Conservation (phyloP, 345 rosid species). For the Atalantia buxifolia region DNA sequence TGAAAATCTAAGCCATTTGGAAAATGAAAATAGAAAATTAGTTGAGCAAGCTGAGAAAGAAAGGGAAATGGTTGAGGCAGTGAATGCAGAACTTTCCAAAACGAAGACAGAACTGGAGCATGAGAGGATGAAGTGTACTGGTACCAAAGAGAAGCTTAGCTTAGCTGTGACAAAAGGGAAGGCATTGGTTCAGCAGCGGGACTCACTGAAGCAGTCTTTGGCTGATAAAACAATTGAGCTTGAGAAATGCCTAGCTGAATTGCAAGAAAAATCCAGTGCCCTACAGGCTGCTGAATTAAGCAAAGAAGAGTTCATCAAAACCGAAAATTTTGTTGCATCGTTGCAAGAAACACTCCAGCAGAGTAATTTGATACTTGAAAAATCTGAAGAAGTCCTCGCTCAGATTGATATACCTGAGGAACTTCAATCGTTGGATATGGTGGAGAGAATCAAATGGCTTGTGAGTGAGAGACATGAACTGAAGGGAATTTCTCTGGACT, state of each 20-base stretch:
- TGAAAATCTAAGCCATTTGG: conserved; percentile 45
- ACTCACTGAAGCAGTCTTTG: conserved; percentile 70
- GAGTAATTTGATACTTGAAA: conserved; percentile 50
- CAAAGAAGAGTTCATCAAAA: conserved; percentile 56
- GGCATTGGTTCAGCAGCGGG: conserved; percentile 91
- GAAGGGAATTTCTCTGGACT: conserved; percentile 41
- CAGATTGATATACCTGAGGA: conserved; percentile 49
- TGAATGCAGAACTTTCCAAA: conserved; percentile 47
- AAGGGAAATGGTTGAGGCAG: conserved; percentile 38
- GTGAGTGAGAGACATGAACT: conserved; percentile 60
- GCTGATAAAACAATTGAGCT: conserved; percentile 70
- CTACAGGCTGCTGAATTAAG: conserved; percentile 50
- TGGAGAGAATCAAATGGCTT: conserved; percentile 63
- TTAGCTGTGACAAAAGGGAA: conserved; percentile 97
- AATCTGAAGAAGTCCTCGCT: conserved; percentile 51
- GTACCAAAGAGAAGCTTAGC: conserved; percentile 89
- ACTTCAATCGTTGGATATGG: conserved; percentile 46
- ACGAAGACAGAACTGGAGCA: conserved; percentile 64
- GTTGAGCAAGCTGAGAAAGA: conserved; percentile 57
- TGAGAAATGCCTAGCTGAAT: conserved; percentile 57
- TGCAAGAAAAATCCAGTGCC: conserved; percentile 58
- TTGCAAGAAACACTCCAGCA: conserved; percentile 55
- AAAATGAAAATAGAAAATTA: conserved; percentile 54
- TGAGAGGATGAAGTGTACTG: conserved; percentile 70
- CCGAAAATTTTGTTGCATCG: conserved; percentile 48